Conservation (phyloP, 1,284 basidiomycete genomes). For the Vanrija pseudolonga region DNA sequence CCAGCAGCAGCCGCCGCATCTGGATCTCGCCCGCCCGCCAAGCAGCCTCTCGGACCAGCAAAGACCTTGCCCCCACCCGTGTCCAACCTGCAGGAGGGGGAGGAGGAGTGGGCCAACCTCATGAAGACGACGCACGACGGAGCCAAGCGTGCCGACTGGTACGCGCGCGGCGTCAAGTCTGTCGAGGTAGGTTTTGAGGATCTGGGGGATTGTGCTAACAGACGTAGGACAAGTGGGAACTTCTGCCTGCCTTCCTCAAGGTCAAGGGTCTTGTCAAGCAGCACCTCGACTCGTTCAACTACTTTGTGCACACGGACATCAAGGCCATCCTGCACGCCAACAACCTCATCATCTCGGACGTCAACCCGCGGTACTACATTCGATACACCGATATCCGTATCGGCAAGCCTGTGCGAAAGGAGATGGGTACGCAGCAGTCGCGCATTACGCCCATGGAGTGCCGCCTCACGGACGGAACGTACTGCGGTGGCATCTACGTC, state of each 20-base stretch:
- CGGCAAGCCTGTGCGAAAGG: constrained; percentile 83
- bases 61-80: background rate
- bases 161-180: constrained; percentile 53
- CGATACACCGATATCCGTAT: constrained; percentile 95
- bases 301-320: constrained; percentile 95
- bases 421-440: constrained; percentile 60
- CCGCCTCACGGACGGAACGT: constrained; percentile 91
- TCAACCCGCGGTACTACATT: constrained; percentile 95
- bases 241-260: constrained; percentile 89
- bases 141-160: constrained; percentile 36
- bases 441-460: constrained; percentile 96
- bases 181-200: constrained; percentile 51
- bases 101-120: constrained; percentile 47
- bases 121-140: constrained; percentile 38
- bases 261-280: constrained; percentile 99
- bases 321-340: constrained; percentile 96
- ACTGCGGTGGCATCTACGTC: constrained; percentile 89
- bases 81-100: constrained; percentile 24
- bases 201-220: background rate
- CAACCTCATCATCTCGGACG: constrained; percentile 88
- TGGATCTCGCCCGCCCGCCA: background rate
- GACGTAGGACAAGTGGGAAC: constrained; percentile 91
- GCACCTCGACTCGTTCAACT: constrained; percentile 99
- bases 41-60: constrained; percentile 22
- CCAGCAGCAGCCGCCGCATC: background rate